Conservation (phyloP, 2,329 filamentous ascomycete species). For the Fusarium tjaetaba region DNA sequence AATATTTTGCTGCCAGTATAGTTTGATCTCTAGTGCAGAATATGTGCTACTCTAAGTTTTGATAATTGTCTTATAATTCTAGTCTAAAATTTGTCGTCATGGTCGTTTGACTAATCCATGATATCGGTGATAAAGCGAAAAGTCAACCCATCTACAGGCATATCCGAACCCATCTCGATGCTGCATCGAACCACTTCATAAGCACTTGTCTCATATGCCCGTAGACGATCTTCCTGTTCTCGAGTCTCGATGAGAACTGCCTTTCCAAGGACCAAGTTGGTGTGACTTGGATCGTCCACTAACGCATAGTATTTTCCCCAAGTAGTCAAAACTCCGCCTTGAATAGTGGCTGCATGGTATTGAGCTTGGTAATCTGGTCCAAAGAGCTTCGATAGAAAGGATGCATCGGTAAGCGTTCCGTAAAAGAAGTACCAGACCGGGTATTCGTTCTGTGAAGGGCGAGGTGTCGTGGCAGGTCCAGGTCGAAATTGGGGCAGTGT, state of each 20-base stretch:
- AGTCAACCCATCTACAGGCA: not conserved
- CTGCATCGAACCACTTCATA: conserved; percentile 1
- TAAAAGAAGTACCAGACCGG: conserved; percentile 25
- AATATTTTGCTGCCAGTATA: not conserved
- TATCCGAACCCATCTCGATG: not conserved
- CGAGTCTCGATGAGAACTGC: not conserved
- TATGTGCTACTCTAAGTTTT: not conserved
- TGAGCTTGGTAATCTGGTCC: not conserved
- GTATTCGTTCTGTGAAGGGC: not conserved
- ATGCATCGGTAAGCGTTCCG: not conserved
- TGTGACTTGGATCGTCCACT: not conserved
- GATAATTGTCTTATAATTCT: no score
- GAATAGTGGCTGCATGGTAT: not conserved
- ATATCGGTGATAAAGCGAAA: conserved; percentile 3
- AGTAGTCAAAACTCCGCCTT: not conserved
- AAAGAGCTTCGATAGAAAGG: not conserved
- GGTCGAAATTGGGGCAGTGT: conserved; percentile 5
- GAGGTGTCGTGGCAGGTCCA: accelerated
- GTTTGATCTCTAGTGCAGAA: not conserved
- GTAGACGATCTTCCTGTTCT: conserved; percentile 1
- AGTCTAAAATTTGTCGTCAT: accelerated
- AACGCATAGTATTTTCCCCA: conserved; percentile 6
- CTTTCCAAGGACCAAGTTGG: not conserved
- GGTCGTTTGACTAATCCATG: not conserved
- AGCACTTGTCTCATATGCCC: not conserved